Percentiles rank a stretch among this genome's conserved stretches.
phyloP scores from a whole-genome alignment of 2,329 filamentous ascomycete genomes.

The Diaporthe sp. region DNA sequence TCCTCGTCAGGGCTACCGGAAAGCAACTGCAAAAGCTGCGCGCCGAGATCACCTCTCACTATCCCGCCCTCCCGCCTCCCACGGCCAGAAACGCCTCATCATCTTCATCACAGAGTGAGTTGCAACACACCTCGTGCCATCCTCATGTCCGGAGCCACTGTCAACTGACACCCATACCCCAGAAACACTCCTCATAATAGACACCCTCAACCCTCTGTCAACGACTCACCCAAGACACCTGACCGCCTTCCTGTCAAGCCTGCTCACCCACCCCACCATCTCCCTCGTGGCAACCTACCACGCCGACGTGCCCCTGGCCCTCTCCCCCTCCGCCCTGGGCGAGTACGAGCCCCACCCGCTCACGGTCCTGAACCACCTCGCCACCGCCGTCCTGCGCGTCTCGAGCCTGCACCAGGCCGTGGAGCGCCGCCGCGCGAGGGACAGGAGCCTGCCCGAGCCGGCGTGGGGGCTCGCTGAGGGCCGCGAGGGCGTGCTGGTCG shows the following conservation, averaged over 20 bases:
- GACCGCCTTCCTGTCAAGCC: slow-evolving; percentile 76
- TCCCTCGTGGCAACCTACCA: slow-evolving; percentile 88
- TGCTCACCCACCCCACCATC: slow-evolving; percentile 71
- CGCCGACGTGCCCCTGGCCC: slow-evolving; percentile 76
- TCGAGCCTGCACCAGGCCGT: slow-evolving; percentile 82
- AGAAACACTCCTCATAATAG: slow-evolving; percentile 84
- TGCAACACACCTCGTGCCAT: background rate
- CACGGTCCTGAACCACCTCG: slow-evolving; percentile 82
- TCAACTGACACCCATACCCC: slow-evolving; percentile 39
- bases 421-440: slow-evolving; percentile 78
- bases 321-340: slow-evolving; percentile 54
- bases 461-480: slow-evolving; percentile 83
- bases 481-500: slow-evolving; percentile 82
- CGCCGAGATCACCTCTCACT: slow-evolving; percentile 70
- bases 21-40: slow-evolving; percentile 69
- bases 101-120: slow-evolving; percentile 54
- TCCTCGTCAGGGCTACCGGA: slow-evolving; percentile 75
- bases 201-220: slow-evolving; percentile 79
- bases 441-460: slow-evolving; percentile 81
- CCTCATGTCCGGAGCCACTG: slow-evolving; percentile 22
- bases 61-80: slow-evolving; percentile 54
- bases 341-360: slow-evolving; percentile 78
- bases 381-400: slow-evolving; percentile 85
- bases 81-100: slow-evolving; percentile 51
- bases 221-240: slow-evolving; percentile 67